Evolutionary conservation across 768 basidiomycete species (phyloP).

Genomic region (Hygrocybe punicea): DNA sequence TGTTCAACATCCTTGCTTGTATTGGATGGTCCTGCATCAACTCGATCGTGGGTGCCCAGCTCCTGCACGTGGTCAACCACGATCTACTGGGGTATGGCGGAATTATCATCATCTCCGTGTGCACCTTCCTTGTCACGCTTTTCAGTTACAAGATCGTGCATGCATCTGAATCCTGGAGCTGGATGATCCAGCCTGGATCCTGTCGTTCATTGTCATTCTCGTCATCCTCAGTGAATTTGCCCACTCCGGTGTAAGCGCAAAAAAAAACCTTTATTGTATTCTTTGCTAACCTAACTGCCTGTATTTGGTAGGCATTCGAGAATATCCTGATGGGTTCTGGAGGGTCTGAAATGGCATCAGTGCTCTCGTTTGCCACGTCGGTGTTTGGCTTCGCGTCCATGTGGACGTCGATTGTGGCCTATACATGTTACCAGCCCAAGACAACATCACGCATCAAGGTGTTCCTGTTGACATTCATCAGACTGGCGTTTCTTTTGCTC

Average conservation of each 20-base stretch:
- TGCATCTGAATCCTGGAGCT: conserved; percentile 1
- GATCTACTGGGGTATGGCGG: conserved; percentile 2
- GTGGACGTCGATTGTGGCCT: neutral
- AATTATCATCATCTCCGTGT: neutral
- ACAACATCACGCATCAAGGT: neutral
- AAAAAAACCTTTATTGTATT: neutral
- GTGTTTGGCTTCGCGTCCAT: neutral
- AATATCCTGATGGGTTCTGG: conserved; percentile 1
- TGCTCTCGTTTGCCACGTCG: conserved; percentile 2
- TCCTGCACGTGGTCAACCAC: neutral
- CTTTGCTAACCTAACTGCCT: neutral
- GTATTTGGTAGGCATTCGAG: neutral
- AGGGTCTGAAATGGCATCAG: neutral
- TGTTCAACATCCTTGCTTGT: neutral
- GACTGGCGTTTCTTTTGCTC: neutral
- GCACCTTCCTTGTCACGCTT: conserved; percentile 1
- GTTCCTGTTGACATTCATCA: neutral
- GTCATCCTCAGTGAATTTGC: conserved; percentile 1
- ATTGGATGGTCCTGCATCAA: conserved; percentile 1
- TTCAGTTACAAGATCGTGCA: conserved; percentile 5
- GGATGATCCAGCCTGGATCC: too few relatives aligned
- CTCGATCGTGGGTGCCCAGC: conserved; percentile 1
- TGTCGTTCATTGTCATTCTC: conserved; percentile 1
- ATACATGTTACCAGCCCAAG: conserved; percentile 4
- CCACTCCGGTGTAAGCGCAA: neutral